A percentile compares a stretch with the other conserved stretches of the same genome.
These are phyloP conservation scores for Daldinia concentrica DNA, from an alignment of 495 filamentous ascomycete species.

Conservation along the genomic window DNA sequence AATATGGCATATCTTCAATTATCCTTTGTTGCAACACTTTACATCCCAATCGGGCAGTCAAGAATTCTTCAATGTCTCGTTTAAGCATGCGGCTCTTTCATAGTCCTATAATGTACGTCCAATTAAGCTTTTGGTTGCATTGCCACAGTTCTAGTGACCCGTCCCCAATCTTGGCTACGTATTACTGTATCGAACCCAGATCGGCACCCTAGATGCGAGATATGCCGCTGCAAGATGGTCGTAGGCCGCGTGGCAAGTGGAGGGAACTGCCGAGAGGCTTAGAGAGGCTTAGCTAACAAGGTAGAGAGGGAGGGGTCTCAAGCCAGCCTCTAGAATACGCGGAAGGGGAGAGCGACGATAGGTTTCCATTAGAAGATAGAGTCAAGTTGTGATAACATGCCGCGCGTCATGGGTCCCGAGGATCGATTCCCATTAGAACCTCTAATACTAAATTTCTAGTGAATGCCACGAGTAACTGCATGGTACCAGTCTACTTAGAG, in stretches of 20 bases:
- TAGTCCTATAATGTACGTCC: slow-evolving; percentile 18
- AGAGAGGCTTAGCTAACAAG: slow-evolving; percentile 22
- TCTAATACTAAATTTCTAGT: slow-evolving; percentile 20
- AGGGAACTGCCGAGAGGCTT: slow-evolving; percentile 16
- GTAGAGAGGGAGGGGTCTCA: slow-evolving; percentile 7
- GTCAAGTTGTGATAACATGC: slow-evolving; percentile 6
- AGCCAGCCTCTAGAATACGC: slow-evolving; percentile 19
- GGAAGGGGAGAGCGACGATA: slow-evolving; percentile 25
- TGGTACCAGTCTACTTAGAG: slow-evolving; percentile 1
- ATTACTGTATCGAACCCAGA: slow-evolving; percentile 40
- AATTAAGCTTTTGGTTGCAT: slow-evolving; percentile 44
- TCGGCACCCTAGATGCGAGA: slow-evolving; percentile 14
- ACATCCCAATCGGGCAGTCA: slow-evolving; percentile 19
- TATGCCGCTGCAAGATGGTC: slow-evolving; percentile 13
- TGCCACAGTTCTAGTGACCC: slow-evolving; percentile 32
- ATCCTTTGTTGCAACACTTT: slow-evolving; percentile 4
- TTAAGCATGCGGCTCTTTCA: slow-evolving; percentile 36
- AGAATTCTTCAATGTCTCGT: slow-evolving; percentile 11
- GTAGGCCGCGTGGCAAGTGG: slow-evolving; percentile 26
- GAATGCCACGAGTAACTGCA: slow-evolving; percentile 16
- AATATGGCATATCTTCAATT: slow-evolving; percentile 7
- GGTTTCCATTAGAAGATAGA: slow-evolving; percentile 24
- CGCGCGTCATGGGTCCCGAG: slow-evolving; percentile 22
- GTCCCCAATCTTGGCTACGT: slow-evolving; percentile 36
- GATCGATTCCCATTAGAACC: slow-evolving; percentile 29